Evolutionary conservation across 495 filamentous ascomycete species (phyloP), one percentile per base, ranked within the genome.

Genomic region (Penicillium argentinense): DNA sequence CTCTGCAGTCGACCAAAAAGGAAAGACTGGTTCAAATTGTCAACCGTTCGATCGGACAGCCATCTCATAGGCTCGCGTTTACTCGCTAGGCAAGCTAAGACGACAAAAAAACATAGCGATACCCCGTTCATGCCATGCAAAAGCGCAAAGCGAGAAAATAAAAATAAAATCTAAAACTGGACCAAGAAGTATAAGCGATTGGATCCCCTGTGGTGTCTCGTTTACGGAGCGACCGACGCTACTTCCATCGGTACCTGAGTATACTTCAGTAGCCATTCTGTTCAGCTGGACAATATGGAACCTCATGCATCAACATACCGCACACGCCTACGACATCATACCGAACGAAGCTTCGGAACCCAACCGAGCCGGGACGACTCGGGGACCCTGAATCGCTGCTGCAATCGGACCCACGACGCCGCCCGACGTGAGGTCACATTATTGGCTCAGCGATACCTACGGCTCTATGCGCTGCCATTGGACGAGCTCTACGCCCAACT

Each of bases 361-460:
- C 37, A 52, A 45, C 51, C 56, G 56, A 59, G 41, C 41, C 43
- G 36, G 44, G 30, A 45, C 51, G 28, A 59, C 47, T 58, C 39
- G 51, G 48, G 18, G 42, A 39, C 47, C 47, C 43, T 41, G 40
- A 46, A 42, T 48, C 33, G 33, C 17, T 36, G 8, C n/a, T n/a
- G n/a, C n/a, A n/a, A n/a, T n/a, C n/a, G 12, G 51, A 40, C 38
- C 51, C 50, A 51, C 39, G 33, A 39, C 24, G 42, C n/a, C 38
- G 47, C 50, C 47, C 39, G 33, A 39, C 24, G 42, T 16, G 22
- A 23, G 9, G 38, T 17, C 25, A 23, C 39, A 13, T 49, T 41
- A 40, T 44, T 54, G 45, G 50, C 12, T 17, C 8, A 39, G 7
- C 9, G 9, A 4, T 18, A 12, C 9, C 3, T 9, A 36, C 33